These are phyloP conservation scores for Chaetothyriales sp. DNA, from an alignment of 2,329 filamentous ascomycete species.

Conservation along the genomic window DNA sequence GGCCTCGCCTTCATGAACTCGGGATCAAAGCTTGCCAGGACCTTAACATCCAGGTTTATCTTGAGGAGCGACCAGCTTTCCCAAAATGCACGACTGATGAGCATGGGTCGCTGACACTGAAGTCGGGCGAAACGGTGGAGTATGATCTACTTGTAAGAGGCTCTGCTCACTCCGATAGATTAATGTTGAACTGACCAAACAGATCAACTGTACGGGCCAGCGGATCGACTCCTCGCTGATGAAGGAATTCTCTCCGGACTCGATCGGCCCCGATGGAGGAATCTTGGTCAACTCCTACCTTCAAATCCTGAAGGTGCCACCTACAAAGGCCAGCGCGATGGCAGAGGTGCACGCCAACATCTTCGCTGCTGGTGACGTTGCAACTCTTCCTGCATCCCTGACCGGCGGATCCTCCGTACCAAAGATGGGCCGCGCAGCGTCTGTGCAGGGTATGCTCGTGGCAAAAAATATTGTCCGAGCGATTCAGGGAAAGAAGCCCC, in stretches of 20 bases:
- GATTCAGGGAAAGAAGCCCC: conserved; percentile 30
- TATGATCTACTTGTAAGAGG: conserved; percentile 10
- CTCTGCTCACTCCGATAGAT: not conserved
- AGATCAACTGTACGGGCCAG: conserved; percentile 50
- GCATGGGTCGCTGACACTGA: conserved; percentile 5
- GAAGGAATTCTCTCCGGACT: conserved; percentile 28
- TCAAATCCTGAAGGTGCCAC: conserved; percentile 37
- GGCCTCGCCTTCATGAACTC: conserved; percentile 8
- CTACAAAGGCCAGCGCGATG: not conserved
- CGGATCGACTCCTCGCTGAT: conserved; percentile 42
- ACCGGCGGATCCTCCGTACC: conserved; percentile 9
- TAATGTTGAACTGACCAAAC: not conserved
- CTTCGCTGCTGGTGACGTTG: conserved; percentile 52
- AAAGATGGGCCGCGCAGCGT: conserved; percentile 44
- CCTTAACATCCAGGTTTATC: conserved; percentile 14
- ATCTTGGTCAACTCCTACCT: conserved; percentile 44
- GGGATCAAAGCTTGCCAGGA: conserved; percentile 9
- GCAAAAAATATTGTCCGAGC: conserved; percentile 42
- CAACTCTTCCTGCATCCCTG: conserved; percentile 33
- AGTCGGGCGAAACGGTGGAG: conserved; percentile 5
- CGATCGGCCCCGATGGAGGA: conserved; percentile 36
- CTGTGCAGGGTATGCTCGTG: conserved; percentile 40
- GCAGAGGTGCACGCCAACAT: conserved; percentile 33
- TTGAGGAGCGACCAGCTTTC: conserved; percentile 8
- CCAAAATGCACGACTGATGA: conserved; percentile 5